Percentiles rank a stretch among this genome's conserved stretches.
Conservation (phyloP, 495 filamentous ascomycete species). For the Terfezia boudieri region DNA sequence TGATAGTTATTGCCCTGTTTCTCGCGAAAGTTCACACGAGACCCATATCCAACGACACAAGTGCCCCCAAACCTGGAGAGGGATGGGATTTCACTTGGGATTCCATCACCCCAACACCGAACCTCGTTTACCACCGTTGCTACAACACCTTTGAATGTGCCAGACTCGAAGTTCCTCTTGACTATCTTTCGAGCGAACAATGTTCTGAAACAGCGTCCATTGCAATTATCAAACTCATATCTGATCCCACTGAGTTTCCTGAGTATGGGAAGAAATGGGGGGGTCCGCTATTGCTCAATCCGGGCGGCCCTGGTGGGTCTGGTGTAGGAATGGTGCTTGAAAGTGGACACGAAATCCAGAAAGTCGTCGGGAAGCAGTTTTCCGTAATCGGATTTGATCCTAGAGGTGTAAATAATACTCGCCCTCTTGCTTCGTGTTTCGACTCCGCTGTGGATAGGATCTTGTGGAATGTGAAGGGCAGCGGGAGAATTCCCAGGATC, state of each 20-base stretch:
- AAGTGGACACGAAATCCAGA: slow-evolving; percentile 23
- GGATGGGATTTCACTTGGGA: background rate
- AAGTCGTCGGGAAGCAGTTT: slow-evolving; percentile 26
- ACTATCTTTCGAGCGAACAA: slow-evolving; percentile 25
- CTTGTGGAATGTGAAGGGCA: slow-evolving; percentile 3
- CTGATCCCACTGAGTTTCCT: slow-evolving; percentile 20
- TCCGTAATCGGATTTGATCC: slow-evolving; percentile 36
- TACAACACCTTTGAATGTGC: slow-evolving; percentile 24
- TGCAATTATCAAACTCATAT: slow-evolving; percentile 26
- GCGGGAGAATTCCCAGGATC: slow-evolving; percentile 2
- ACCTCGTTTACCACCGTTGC: slow-evolving; percentile 21
- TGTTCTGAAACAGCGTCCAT: slow-evolving; percentile 19
- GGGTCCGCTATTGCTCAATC: slow-evolving; percentile 31
- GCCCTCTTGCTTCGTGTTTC: slow-evolving; percentile 29
- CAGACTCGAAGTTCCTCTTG: slow-evolving; percentile 28
- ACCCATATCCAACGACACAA: too few species aligned
- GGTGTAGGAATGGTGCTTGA: slow-evolving; percentile 23
- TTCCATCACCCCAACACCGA: slow-evolving; percentile 13
- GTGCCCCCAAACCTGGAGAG: background rate
- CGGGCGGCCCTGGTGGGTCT: slow-evolving; percentile 30
- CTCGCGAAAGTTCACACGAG: too few species aligned
- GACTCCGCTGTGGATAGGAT: slow-evolving; percentile 9
- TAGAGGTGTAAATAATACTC: slow-evolving; percentile 30
- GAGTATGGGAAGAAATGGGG: slow-evolving; percentile 10
- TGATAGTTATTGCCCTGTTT: too few species aligned